phyloP scores from a whole-genome alignment of 2,329 filamentous ascomycete genomes.

The Exophiala oligosperma region DNA sequence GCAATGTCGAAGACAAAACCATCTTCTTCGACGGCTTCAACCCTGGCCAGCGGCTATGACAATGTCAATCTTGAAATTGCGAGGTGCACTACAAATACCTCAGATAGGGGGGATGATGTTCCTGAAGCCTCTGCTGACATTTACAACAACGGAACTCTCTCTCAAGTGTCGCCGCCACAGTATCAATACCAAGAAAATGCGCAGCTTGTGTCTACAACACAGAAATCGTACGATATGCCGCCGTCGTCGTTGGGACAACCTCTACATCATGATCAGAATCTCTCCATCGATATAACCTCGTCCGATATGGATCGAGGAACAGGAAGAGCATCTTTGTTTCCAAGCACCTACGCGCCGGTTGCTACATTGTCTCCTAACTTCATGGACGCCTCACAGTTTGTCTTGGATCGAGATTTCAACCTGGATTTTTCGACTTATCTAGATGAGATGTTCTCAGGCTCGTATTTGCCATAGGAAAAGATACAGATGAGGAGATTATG shows the following conservation, averaged over 20 bases:
- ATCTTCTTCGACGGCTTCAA: not conserved
- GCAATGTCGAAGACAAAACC: not conserved
- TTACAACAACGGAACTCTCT: too few relatives aligned
- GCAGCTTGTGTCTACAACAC: too few relatives aligned
- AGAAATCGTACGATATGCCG: too few relatives aligned
- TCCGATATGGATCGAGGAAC: too few relatives aligned
- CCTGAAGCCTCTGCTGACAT: too few relatives aligned
- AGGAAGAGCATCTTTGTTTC: not conserved
- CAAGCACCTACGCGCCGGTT: not conserved
- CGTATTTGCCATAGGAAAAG: not conserved
- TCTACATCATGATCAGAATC: not conserved
- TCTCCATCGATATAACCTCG: not conserved
- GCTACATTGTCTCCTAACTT: not conserved
- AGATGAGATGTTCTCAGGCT: slow-evolving; percentile 7
- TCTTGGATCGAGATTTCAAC: not conserved
- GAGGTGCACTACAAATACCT: too few relatives aligned
- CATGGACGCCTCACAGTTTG: not conserved
- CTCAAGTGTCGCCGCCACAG: too few relatives aligned
- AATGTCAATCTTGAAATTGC: not conserved
- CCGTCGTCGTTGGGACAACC: too few relatives aligned
- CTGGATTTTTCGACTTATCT: slow-evolving; percentile 7
- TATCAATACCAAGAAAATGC: too few relatives aligned
- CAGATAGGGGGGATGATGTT: too few relatives aligned
- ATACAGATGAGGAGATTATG: too few relatives aligned
- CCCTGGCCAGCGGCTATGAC: not conserved